Base-by-base conservation (phyloP, 768 basidiomycete species). In the button mushroom (Agaricus bisporus) region DNA sequence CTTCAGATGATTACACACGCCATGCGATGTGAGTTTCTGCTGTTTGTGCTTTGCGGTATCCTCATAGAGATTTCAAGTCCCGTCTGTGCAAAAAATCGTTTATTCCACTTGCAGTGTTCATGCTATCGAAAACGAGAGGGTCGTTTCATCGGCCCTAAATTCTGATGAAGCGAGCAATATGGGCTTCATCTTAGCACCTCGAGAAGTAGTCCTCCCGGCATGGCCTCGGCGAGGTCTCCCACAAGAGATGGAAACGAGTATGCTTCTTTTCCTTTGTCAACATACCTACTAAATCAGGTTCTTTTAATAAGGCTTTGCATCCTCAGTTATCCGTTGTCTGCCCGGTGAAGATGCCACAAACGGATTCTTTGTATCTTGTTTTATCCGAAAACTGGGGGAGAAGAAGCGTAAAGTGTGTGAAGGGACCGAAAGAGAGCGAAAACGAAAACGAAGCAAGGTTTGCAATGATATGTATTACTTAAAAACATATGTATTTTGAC, bases 91-190 rank as follows among this genome's bases (percentile, higher is more conserved):
- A 54, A 83, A 80, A 60, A 91, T 99, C 61, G 94, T 94, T 25
- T 98, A 99, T 68, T 98, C 95, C 20, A 99, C 97, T n/a, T 99
- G 95, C 65, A 97, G 93, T 58, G 75, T 97, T 44, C 87, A 98
- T 68, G 80, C 88, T 12, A 79, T 78, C 39, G 97, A 99, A 64
- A 95, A 99, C 68, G 97, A 99, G 66, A 83, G 83, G 55, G 97
- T 98, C 52, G 90, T 98, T 8, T 73, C 80, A 6, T 73, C 80
- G 50, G 86, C 86, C 3, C 75, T 98, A 42, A 71, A 71, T 51
- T 87, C 86, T 25, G 76, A 83, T 8, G 89, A 93, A 65, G 90
- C 89, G 18, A 61, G 63, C 29, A 63, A 62, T 29, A 77, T 74
- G 25, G 68, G 70, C 2, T 98, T 95, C 73, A 65, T 57, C 26